A percentile compares a stretch with the other conserved stretches of the same genome.
phyloP scores from a whole-genome alignment of 768 basidiomycete genomes.

The Hygrocybe coccinea region DNA sequence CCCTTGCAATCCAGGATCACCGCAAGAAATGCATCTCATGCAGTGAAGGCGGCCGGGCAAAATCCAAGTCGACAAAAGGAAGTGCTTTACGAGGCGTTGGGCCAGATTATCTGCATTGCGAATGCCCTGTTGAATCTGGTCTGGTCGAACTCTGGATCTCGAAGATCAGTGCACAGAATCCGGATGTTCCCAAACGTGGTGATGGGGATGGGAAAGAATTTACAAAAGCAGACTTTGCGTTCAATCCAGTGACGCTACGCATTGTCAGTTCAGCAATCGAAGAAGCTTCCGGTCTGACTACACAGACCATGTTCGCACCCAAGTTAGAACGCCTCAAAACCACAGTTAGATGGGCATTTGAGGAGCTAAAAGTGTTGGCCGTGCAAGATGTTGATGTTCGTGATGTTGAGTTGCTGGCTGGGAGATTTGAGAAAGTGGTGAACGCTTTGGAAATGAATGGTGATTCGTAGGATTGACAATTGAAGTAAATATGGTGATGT shows the following conservation, averaged over 20 bases:
- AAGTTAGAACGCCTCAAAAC: not conserved
- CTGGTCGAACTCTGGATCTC: not conserved
- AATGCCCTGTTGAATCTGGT: not conserved
- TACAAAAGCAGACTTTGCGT: not conserved
- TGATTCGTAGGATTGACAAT: not conserved
- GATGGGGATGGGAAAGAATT: not conserved
- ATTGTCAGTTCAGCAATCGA: not conserved
- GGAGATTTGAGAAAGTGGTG: not conserved
- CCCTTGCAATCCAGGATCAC: not conserved
- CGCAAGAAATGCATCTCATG: not conserved
- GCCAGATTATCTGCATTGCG: not conserved
- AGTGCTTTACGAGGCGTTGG: not conserved
- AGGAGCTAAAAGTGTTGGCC: not conserved
- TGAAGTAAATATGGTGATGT: not conserved
- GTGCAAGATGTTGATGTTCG: not conserved
- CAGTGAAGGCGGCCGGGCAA: not conserved
- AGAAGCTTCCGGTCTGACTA: not conserved
- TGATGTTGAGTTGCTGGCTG: not conserved
- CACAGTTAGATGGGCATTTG: not conserved
- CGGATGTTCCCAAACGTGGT: not conserved
- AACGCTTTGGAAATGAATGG: not conserved
- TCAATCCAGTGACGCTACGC: not conserved
- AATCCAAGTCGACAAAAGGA: slow-evolving; percentile 1
- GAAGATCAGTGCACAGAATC: not conserved
- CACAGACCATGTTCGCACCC: not conserved